phyloP scores from a whole-genome alignment of 345 rosid genomes.

The Pistacia integerrima region DNA sequence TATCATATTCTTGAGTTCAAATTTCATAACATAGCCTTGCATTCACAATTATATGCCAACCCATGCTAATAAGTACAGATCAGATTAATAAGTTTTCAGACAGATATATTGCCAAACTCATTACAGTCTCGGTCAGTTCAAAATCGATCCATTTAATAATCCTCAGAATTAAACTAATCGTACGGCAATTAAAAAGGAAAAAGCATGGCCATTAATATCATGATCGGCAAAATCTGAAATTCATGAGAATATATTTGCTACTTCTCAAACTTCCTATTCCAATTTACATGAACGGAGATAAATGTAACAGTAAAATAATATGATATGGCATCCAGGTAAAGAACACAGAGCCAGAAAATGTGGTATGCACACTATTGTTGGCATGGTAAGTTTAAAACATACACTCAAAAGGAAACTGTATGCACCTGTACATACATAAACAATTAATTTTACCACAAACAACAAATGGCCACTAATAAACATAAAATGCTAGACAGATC shows the following conservation, averaged over 20 bases:
- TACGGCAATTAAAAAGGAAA: background rate
- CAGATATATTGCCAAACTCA: too few relatives aligned
- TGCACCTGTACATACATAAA: background rate
- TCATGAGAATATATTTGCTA: background rate
- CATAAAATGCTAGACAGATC: background rate
- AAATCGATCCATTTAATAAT: too few relatives aligned
- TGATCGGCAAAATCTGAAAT: background rate
- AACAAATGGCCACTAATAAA: background rate
- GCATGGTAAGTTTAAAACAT: background rate
- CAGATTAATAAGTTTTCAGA: background rate
- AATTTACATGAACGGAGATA: too few relatives aligned
- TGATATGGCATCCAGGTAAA: background rate
- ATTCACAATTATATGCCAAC: background rate
- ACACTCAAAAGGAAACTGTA: background rate
- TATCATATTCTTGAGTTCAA: too few relatives aligned
- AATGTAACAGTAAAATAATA: background rate
- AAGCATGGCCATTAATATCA: background rate
- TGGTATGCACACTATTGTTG: background rate
- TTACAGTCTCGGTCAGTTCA: too few relatives aligned
- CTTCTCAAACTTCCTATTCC: background rate
- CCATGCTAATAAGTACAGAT: background rate
- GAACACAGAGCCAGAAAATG: background rate
- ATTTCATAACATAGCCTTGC: background rate
- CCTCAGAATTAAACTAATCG: background rate
- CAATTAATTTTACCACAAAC: constrained; percentile 1